Conservation (phyloP, 495 filamentous ascomycete genomes). For the Daldinia vernicosa region DNA sequence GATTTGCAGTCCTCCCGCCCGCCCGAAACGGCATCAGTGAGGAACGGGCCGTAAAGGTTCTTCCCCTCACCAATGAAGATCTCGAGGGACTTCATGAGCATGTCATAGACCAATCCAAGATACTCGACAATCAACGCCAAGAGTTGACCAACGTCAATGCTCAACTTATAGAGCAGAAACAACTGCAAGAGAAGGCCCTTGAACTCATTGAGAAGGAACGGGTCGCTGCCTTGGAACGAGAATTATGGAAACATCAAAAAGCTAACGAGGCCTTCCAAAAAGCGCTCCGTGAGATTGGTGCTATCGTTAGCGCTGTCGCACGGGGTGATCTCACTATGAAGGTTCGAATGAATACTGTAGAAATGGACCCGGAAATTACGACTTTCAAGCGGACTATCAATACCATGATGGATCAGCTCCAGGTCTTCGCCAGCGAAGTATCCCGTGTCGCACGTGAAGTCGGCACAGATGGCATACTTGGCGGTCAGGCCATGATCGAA, state of each 20-base stretch:
- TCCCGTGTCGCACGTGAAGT: conserved; percentile 96
- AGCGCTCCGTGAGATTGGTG: conserved; percentile 94
- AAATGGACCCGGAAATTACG: conserved; percentile 99
- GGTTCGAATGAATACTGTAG: conserved; percentile 92
- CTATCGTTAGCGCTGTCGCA: conserved; percentile 94
- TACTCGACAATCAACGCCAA: conserved; percentile 76
- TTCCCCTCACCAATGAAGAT: conserved; percentile 70
- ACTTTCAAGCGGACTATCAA: conserved; percentile 98
- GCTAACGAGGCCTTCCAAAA: conserved; percentile 99
- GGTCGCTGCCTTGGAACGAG: conserved; percentile 76
- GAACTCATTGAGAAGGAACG: conserved; percentile 63
- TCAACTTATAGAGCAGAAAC: conserved; percentile 71
- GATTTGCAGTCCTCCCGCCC: conserved; percentile 37
- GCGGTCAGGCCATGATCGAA: conserved; percentile 92
- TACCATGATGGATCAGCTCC: conserved; percentile 98
- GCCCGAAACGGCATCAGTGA: conserved; percentile 48
- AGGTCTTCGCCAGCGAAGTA: conserved; percentile 96
- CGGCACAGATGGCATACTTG: conserved; percentile 96
- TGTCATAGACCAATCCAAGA: conserved; percentile 80
- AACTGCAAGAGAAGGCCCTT: conserved; percentile 68
- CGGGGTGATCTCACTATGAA: conserved; percentile 98
- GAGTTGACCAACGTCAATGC: conserved; percentile 75
- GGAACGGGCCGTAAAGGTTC: conserved; percentile 43
- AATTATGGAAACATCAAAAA: conserved; percentile 95
- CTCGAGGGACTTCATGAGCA: conserved; percentile 76